Evolutionary conservation across 176 grass and related monocot genomes (phyloP), one percentile per base, ranked within the genome.

Genomic region (Oryza glaberrima): DNA sequence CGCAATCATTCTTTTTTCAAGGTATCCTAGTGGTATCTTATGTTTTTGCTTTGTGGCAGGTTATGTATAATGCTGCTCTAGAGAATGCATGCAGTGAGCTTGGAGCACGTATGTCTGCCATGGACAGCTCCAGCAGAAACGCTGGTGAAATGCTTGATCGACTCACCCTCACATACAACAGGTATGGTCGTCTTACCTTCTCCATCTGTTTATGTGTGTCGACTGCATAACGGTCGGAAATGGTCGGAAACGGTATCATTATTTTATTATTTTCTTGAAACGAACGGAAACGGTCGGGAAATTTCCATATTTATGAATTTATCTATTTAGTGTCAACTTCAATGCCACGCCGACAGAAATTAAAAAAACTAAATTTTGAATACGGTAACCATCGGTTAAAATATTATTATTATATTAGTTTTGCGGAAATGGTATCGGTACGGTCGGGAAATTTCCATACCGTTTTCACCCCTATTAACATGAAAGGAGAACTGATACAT

Each of bases 111-210:
- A 98, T 98, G 93, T 98, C 93, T 79, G 91, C 93, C 58, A 98
- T 98, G 96, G 96, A 98, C 86, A 98, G 86, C 81, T 95, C 96
- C 43, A 98, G 93, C 81, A 94, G 91, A 86, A 98, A 98, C 89
- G 96, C 93, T 69, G 96, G 93, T 43, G 93, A 95, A 64, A 95
- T 95, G 96, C 96, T 95, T 87, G 96, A 98, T 22, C 91, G 96
- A 25, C 93, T 98, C 51, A 98, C 93, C 20, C 87, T 98, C 15
- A 90, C 88, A 70, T 95, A 98, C 47, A 98, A 98, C 77, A 95
- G 91, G 93, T 98, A 4, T 28, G 69, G 9, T 58, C 72, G 35
- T 79, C 10, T 41, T 19, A 4, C n/a, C 16, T 6, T 4, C 9
- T 34, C 61, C 26, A n/a, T 12, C 82, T 17, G 11, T 32, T 5